Percentiles rank a stretch among this genome's conserved stretches.
phyloP scores from a whole-genome alignment of 768 basidiomycete species.

The Suillus alpinus region DNA sequence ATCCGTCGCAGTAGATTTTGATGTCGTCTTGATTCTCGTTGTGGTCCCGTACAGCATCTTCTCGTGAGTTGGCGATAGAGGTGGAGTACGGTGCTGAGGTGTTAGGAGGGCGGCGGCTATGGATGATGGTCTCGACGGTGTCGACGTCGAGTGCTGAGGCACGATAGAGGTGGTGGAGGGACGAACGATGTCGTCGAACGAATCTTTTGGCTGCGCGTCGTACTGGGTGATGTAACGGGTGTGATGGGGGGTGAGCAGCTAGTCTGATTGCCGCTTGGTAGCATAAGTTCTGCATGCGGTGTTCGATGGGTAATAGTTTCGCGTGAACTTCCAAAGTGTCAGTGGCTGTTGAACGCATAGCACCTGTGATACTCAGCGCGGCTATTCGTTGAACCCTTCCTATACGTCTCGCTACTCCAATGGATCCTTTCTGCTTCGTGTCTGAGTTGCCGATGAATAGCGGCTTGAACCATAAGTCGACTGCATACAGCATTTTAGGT shows the following conservation, averaged over 20 bases:
- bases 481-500: constrained; percentile 12
- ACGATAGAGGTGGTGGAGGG: background rate
- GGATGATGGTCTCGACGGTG: background rate
- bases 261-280: background rate
- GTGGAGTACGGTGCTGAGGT: background rate
- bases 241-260: background rate
- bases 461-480: constrained; percentile 8
- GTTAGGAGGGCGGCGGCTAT: background rate
- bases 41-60: background rate
- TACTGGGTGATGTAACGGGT: background rate
- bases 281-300: constrained; percentile 5
- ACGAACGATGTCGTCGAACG: background rate
- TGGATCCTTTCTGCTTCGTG: background rate
- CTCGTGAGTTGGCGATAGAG: background rate
- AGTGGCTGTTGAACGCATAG: constrained; percentile 13
- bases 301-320: constrained; percentile 13
- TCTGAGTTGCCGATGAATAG: background rate
- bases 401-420: background rate
- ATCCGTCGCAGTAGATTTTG: constrained; percentile 13
- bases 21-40: background rate
- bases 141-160: background rate
- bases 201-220: background rate
- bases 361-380: constrained; percentile 10
- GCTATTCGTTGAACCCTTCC: background rate
- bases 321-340: constrained; percentile 19